Percentiles rank a stretch among this genome's conserved stretches.
phyloP scores from a whole-genome alignment of 805 yeast genomes.

The Spathaspora passalidarum region DNA sequence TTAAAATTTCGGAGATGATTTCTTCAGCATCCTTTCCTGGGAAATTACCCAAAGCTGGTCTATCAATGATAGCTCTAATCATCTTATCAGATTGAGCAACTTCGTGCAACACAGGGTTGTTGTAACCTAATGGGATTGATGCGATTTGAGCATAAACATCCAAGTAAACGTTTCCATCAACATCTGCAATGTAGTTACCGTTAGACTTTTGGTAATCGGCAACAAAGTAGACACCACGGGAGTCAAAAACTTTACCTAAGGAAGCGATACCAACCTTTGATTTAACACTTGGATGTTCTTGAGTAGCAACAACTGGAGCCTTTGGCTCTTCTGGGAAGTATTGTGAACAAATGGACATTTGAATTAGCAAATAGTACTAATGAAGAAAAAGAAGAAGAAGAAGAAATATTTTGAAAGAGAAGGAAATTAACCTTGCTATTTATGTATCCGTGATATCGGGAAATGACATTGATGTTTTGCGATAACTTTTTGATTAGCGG shows the following conservation, averaged over 20 bases:
- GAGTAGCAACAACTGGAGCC: slow-evolving; percentile 57
- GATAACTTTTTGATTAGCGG: neutral
- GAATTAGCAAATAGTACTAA: neutral
- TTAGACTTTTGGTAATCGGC: slow-evolving; percentile 71
- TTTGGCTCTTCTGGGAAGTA: slow-evolving; percentile 82
- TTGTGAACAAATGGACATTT: slow-evolving; percentile 43
- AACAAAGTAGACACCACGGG: slow-evolving; percentile 69
- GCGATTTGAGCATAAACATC: slow-evolving; percentile 85
- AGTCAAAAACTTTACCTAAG: slow-evolving; percentile 63
- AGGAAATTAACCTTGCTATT: neutral
- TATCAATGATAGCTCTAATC: slow-evolving; percentile 70
- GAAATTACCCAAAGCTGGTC: slow-evolving; percentile 84
- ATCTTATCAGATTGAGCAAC: slow-evolving; percentile 68
- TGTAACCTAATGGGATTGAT: slow-evolving; percentile 81
- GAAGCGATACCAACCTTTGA: slow-evolving; percentile 50
- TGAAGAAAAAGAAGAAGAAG: neutral
- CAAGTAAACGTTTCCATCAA: slow-evolving; percentile 70
- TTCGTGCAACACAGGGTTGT: slow-evolving; percentile 71
- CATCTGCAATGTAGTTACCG: slow-evolving; percentile 81
- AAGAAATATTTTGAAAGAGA: neutral
- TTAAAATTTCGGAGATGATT: slow-evolving; percentile 46
- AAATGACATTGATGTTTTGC: no score
- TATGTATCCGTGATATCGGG: neutral
- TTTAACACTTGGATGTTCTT: slow-evolving; percentile 74
- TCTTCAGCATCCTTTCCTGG: slow-evolving; percentile 69